Evolutionary conservation across 108 stramenopile species (phyloP).

Genomic region (Fistulifera pelliculosa): DNA sequence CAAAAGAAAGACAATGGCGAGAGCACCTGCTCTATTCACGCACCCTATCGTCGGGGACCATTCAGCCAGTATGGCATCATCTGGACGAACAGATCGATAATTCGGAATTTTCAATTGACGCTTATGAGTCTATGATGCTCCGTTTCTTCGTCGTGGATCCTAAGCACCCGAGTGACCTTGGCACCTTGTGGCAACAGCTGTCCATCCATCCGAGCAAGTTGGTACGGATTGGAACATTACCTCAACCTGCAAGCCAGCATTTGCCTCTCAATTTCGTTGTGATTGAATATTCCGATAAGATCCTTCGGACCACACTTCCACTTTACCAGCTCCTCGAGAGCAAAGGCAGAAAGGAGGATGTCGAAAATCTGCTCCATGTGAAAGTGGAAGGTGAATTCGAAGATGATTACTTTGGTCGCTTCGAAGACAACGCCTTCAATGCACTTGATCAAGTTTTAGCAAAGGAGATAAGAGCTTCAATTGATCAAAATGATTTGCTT

Average conservation of each 20-base stretch:
- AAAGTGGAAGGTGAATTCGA: neutral
- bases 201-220: conserved; percentile 3
- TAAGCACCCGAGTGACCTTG: neutral
- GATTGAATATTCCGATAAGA: neutral
- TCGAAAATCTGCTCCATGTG: neutral
- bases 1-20: too few relatives aligned
- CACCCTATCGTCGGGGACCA: neutral
- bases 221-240: neutral
- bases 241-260: neutral
- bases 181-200: neutral
- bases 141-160: neutral
- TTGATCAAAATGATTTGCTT: neutral
- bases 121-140: neutral
- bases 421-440: neutral
- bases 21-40: too few relatives aligned
- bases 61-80: neutral
- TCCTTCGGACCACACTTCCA: neutral
- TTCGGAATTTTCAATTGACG: neutral
- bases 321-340: neutral
- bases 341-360: too few relatives aligned
- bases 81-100: neutral
- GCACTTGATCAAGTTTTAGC: conserved; percentile 1
- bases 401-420: conserved; percentile 1
- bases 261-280: neutral
- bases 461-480: neutral